Evolutionary conservation across 768 basidiomycete genomes (phyloP).

Genomic region (Lentinula boryana): DNA sequence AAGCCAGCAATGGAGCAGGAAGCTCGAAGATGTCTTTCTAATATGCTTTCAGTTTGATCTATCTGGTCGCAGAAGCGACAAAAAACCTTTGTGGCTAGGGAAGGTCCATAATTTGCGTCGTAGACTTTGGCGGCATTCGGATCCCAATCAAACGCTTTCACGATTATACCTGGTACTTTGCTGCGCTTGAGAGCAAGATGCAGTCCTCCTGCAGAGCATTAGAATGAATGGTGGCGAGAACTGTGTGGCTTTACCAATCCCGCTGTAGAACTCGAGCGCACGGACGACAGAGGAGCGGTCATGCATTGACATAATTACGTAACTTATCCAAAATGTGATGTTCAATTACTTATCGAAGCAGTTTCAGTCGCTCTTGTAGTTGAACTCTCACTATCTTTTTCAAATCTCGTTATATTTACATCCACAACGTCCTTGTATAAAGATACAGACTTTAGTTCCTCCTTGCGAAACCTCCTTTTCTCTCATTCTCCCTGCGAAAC

Average conservation of each 20-base stretch:
- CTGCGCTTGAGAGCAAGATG: slow-evolving; percentile 61
- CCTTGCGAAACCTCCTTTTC: neutral
- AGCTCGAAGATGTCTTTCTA: slow-evolving; percentile 61
- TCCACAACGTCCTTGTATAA: neutral
- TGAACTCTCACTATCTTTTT: neutral
- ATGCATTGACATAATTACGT: neutral
- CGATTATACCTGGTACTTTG: slow-evolving; percentile 35
- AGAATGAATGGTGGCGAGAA: neutral
- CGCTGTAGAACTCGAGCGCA: slow-evolving; percentile 72
- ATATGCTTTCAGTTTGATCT: slow-evolving; percentile 3
- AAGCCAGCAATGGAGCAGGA: slow-evolving; percentile 37
- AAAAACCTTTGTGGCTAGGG: slow-evolving; percentile 45
- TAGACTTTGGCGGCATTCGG: slow-evolving; percentile 70
- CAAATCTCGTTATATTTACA: neutral
- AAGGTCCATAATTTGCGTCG: slow-evolving; percentile 46
- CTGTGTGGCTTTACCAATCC: slow-evolving; percentile 49
- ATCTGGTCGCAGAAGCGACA: neutral
- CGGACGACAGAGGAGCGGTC: slow-evolving; percentile 1
- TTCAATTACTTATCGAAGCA: neutral
- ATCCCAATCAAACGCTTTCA: slow-evolving; percentile 83
- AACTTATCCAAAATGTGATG: neutral
- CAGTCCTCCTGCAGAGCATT: slow-evolving; percentile 50
- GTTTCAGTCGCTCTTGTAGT: neutral
- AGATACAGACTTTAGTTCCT: neutral
- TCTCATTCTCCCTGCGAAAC: slow-evolving; percentile 1